A percentile compares a stretch with the other conserved stretches of the same genome.
phyloP scores from a whole-genome alignment of 495 filamentous ascomycete genomes.

The Aspergillus egyptiacus region DNA sequence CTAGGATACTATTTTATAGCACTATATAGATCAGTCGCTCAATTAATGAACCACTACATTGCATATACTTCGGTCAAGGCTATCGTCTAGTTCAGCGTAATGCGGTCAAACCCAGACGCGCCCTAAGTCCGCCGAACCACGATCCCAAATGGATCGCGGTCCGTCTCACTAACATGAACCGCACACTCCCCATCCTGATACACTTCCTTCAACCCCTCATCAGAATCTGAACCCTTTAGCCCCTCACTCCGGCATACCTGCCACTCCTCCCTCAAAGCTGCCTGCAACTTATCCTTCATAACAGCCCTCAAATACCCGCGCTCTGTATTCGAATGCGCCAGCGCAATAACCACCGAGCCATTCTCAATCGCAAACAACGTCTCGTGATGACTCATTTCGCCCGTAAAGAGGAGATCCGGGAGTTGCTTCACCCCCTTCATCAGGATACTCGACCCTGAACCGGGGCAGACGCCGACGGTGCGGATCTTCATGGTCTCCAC shows the following conservation, averaged over 20 bases:
- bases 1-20: neutral
- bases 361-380: conserved; percentile 78
- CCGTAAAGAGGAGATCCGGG: conserved; percentile 77
- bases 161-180: conserved; percentile 69
- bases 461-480: conserved; percentile 70
- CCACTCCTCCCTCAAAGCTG: conserved; percentile 51
- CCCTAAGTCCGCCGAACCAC: conserved; percentile 39
- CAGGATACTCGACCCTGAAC: conserved; percentile 71
- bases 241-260: conserved; percentile 35
- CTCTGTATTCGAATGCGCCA: conserved; percentile 91
- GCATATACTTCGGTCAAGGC: too few species aligned
- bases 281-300: conserved; percentile 59
- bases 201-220: conserved; percentile 37
- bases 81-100: too few species aligned
- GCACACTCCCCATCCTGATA: conserved; percentile 47
- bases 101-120: neutral
- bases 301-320: conserved; percentile 67
- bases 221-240: conserved; percentile 10
- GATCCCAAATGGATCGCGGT: conserved; percentile 74
- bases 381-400: conserved; percentile 89
- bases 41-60: too few species aligned
- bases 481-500: conserved; percentile 51
- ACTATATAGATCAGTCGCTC: neutral
- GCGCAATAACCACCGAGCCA: conserved; percentile 77
- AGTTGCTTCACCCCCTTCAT: conserved; percentile 48